Base-by-base conservation (phyloP, 2,329 filamentous ascomycete genomes). In the Hawksworthiomyces lignivorus region DNA sequence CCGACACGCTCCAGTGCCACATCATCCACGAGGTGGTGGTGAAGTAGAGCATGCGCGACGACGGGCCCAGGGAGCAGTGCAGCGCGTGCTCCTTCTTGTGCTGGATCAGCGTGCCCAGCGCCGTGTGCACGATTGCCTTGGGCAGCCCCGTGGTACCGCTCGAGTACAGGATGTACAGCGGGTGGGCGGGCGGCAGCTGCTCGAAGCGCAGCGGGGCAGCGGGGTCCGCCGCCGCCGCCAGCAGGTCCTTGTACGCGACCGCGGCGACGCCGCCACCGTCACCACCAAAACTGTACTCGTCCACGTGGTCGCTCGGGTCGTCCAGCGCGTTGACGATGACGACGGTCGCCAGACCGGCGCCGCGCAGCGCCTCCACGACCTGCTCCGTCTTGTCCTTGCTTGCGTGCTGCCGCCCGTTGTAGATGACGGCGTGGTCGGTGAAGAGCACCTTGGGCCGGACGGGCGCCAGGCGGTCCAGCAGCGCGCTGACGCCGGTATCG, bases 1-100 rank as follows among this genome's bases (percentile, higher is more conserved):
- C 87, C 1, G 87, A 90, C 17, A 96, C 76, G 30, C 89, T 81
- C 89, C 90, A 97, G 60, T 97, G 90, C 88, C 89, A 96, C 90
- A 97, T 97, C 89, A 98, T 97, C 92, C 51, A 51, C 12, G 87
- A 94, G 10, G 84, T 88, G 4, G 89, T 96, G 1, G 88, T 95
- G 65, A 89, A 96, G 67, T 96, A 96, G 61, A 96, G 85, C 56
- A 96, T 72, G 17, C 82, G 75, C 31, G 88, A 86, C 3, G 70
- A 67, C 0, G 82, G 73, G 8, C 73, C 71, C 49, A 98, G 79
- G 18, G 88, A 87, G 59, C 84, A 86, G 58, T 97, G 90, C 4
- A 97, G 70, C 35, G 83, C 74, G 57, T 94, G 89, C 59, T 97
- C 92, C 60, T 98, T 98, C 64, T 97, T 97, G 67, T 97, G 92